Conservation (phyloP, 305 asterid genomes). For the Fraxinus greggii region DNA sequence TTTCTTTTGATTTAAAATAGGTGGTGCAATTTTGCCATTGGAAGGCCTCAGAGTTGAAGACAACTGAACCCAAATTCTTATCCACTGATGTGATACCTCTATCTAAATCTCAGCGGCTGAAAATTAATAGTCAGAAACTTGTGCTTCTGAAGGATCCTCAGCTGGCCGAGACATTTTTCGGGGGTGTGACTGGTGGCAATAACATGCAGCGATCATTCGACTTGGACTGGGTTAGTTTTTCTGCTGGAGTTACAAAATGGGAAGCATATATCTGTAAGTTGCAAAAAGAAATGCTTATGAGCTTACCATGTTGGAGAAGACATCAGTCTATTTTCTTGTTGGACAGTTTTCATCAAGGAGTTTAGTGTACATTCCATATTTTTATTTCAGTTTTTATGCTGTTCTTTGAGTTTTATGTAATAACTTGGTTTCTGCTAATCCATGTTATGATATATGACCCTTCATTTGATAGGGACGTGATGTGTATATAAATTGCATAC, state of each 20-base stretch:
- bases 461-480: background rate
- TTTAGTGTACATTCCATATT: background rate
- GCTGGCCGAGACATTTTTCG: slow-evolving; percentile 33
- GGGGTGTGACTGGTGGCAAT: slow-evolving; percentile 15
- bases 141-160: slow-evolving; percentile 45
- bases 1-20: slow-evolving; percentile 28
- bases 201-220: slow-evolving; percentile 26
- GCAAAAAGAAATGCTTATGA: slow-evolving; percentile 38
- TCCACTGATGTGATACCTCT: slow-evolving; percentile 23
- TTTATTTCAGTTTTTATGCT: background rate
- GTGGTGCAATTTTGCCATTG: slow-evolving; percentile 59
- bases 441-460: background rate
- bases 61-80: slow-evolving; percentile 23
- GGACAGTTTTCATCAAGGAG: slow-evolving; percentile 16
- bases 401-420: background rate
- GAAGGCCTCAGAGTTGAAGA: slow-evolving; percentile 33
- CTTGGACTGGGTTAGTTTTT: slow-evolving; percentile 36
- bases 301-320: slow-evolving; percentile 54
- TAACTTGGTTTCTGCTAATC: background rate
- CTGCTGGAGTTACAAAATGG: slow-evolving; percentile 51
- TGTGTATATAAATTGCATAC: background rate
- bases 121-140: slow-evolving; percentile 30
- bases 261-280: slow-evolving; percentile 53
- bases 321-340: slow-evolving; percentile 45
- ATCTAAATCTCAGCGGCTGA: slow-evolving; percentile 33